phyloP scores from a whole-genome alignment of 805 yeast species.

The Groenewaldozyma tartarivorans region DNA sequence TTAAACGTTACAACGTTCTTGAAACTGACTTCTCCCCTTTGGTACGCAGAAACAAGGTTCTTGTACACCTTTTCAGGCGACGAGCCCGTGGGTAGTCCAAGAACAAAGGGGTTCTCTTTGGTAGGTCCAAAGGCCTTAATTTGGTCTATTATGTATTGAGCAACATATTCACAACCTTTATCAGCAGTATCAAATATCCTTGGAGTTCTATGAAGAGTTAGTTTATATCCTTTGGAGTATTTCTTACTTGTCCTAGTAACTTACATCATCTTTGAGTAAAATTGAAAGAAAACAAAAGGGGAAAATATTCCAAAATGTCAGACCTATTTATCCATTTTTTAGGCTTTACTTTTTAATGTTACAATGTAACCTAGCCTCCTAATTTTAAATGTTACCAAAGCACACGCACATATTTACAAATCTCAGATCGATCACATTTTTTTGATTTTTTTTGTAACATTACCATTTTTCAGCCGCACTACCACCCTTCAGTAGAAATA shows the following conservation, averaged over 20 bases:
- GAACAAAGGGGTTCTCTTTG: constrained; percentile 34
- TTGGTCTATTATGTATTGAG: constrained; percentile 35
- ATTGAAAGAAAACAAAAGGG: too few relatives aligned
- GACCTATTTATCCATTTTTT: too few relatives aligned
- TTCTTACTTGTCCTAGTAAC: too few relatives aligned
- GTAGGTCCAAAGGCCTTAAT: constrained; percentile 41
- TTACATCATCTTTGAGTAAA: too few relatives aligned
- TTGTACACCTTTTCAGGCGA: constrained; percentile 49
- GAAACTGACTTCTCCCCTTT: constrained; percentile 35
- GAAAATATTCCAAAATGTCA: too few relatives aligned
- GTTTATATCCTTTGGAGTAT: too few relatives aligned
- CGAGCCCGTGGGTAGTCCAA: constrained; percentile 55
- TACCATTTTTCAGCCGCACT: not conserved
- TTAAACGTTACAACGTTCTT: constrained; percentile 48
- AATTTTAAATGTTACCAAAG: too few relatives aligned
- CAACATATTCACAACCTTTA: constrained; percentile 29
- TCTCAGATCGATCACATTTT: too few relatives aligned
- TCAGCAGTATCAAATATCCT: constrained; percentile 10
- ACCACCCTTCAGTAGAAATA: not conserved
- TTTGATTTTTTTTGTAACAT: too few relatives aligned
- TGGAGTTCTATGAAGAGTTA: constrained; percentile 7
- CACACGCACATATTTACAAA: too few relatives aligned
- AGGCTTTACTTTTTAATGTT: too few relatives aligned
- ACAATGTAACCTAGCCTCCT: too few relatives aligned
- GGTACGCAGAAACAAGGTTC: constrained; percentile 36